Conservation (phyloP, 2,329 filamentous ascomycete species). For the Cordyceps farinosa region DNA sequence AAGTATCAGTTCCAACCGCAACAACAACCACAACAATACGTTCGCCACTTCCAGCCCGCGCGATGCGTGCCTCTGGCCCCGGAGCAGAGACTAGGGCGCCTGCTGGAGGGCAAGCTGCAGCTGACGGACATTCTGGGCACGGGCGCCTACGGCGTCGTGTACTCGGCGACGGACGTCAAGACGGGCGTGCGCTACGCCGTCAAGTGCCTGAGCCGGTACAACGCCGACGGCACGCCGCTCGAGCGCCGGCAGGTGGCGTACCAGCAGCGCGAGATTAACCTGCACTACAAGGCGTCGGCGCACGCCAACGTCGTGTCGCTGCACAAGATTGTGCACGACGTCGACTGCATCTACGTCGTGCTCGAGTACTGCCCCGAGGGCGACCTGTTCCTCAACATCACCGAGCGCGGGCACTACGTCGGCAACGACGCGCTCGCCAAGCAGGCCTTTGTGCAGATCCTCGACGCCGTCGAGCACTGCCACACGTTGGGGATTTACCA, state of each 20-base stretch:
- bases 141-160: conserved; percentile 95
- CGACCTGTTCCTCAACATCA: conserved; percentile 96
- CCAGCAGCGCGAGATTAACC: conserved; percentile 86
- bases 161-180: conserved; percentile 79
- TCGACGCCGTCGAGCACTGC: conserved; percentile 96
- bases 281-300: conserved; percentile 84
- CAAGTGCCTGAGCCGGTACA: conserved; percentile 93
- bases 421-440: conserved; percentile 87
- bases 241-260: conserved; percentile 84
- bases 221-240: conserved; percentile 64
- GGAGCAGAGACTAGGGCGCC: conserved; percentile 80
- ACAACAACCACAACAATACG: conserved; percentile 33
- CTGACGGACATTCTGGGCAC: conserved; percentile 83
- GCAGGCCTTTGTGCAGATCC: conserved; percentile 85
- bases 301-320: conserved; percentile 94
- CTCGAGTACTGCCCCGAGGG: conserved; percentile 97
- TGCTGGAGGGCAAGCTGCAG: conserved; percentile 79
- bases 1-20: conserved; percentile 43
- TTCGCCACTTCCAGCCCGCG: conserved; percentile 38
- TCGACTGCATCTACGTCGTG: conserved; percentile 92
- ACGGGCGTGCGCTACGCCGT: conserved; percentile 84
- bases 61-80: conserved; percentile 60
- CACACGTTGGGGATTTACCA: conserved; percentile 94
- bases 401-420: conserved; percentile 87
- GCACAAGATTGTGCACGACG: conserved; percentile 86